These are phyloP conservation scores for Diophrys appendiculata DNA, from an alignment of 73 alveolate genomes.

Conservation along the genomic window DNA sequence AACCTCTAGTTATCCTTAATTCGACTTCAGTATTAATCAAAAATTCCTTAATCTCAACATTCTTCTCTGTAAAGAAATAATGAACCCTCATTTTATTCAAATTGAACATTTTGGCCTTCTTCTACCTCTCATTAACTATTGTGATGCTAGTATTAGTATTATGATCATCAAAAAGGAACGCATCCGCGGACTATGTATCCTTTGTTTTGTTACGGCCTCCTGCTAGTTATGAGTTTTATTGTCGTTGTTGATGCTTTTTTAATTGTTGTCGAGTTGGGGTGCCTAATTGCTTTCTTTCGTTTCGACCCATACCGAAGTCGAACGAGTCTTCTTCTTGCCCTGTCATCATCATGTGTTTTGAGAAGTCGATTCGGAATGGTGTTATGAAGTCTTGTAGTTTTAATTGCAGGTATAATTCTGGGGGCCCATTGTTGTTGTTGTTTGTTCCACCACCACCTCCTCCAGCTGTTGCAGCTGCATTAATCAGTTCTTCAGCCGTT, in stretches of 20 bases:
- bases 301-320: too few relatives aligned
- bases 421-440: neutral
- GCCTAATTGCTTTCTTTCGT: neutral
- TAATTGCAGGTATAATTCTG: neutral
- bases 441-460: neutral
- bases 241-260: neutral
- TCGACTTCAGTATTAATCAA: conserved; percentile 69
- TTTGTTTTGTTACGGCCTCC: neutral
- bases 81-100: conserved; percentile 71
- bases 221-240: neutral
- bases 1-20: conserved; percentile 72
- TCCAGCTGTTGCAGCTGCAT: too few relatives aligned
- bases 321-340: too few relatives aligned
- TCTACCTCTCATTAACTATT: neutral
- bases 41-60: conserved; percentile 55
- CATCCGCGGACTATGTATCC: neutral
- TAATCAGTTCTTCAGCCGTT: neutral
- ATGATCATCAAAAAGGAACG: neutral
- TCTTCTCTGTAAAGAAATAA: conserved; percentile 70
- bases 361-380: conserved; percentile 3
- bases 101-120: neutral
- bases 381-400: neutral
- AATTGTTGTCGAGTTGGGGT: neutral
- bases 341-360: too few relatives aligned
- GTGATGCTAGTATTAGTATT: conserved; percentile 19